phyloP scores from a whole-genome alignment of 2,329 filamentous ascomycete genomes.

The Pseudocercospora vitis region DNA sequence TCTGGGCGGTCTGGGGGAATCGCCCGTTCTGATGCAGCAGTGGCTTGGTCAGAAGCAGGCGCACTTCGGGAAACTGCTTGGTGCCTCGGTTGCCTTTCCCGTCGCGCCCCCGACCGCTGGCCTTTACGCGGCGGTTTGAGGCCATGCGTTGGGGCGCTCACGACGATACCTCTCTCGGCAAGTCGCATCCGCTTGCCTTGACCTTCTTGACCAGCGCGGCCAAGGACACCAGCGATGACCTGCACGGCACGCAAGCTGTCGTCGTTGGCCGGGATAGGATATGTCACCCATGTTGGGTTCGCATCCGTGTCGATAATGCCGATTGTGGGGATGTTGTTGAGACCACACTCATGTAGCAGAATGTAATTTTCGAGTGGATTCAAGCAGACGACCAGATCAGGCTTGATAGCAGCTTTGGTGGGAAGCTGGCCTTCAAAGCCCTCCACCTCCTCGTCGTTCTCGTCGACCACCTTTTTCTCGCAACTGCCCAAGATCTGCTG shows the following conservation, averaged over 20 bases:
- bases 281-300: constrained; percentile 91
- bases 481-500: constrained; percentile 78
- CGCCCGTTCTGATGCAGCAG: neutral
- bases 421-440: constrained; percentile 67
- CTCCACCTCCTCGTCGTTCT: constrained; percentile 62
- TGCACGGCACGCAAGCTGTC: constrained; percentile 84
- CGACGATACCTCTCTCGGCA: constrained; percentile 62
- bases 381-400: constrained; percentile 87
- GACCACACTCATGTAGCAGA: constrained; percentile 83
- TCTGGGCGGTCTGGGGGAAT: neutral
- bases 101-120: neutral
- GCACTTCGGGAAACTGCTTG: neutral
- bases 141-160: constrained; percentile 51
- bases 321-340: constrained; percentile 88
- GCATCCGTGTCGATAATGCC: constrained; percentile 92
- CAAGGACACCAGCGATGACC: constrained; percentile 81
- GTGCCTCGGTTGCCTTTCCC: constrained; percentile 2
- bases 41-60: constrained; percentile 2
- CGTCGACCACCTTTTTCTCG: constrained; percentile 72
- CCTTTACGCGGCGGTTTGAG: constrained; percentile 30
- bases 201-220: constrained; percentile 77
- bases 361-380: constrained; percentile 93
- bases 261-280: constrained; percentile 94
- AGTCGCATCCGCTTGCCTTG: constrained; percentile 64
- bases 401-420: constrained; percentile 67